A percentile compares a stretch with the other conserved stretches of the same genome.
Conservation (phyloP, 2,329 filamentous ascomycete genomes). For the Hypomyces perniciosus region DNA sequence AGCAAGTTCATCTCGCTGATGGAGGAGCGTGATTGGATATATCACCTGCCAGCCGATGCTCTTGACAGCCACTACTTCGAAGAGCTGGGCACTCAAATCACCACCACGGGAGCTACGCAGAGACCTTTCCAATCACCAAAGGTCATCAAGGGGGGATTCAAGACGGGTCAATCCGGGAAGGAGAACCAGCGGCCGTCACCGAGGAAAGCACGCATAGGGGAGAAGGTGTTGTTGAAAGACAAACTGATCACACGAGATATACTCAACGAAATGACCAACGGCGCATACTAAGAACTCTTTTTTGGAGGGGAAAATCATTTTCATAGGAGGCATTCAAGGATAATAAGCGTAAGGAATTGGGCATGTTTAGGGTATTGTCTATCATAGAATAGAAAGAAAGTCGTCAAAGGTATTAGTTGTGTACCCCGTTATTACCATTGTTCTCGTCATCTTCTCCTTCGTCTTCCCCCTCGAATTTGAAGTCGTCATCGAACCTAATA, state of each 20-base stretch:
- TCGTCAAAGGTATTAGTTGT: not conserved
- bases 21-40: slow-evolving; percentile 71
- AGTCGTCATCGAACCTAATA: slow-evolving; percentile 28
- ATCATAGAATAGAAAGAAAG: not conserved
- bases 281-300: slow-evolving; percentile 29
- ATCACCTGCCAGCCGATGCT: slow-evolving; percentile 61
- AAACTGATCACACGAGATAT: slow-evolving; percentile 70
- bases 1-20: slow-evolving; percentile 71
- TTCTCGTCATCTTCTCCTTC: slow-evolving; percentile 17
- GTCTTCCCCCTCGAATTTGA: slow-evolving; percentile 21
- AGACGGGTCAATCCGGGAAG: slow-evolving; percentile 25
- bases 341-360: not conserved
- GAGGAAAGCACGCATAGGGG: slow-evolving; percentile 52
- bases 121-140: slow-evolving; percentile 23
- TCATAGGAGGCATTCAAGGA: not conserved
- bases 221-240: slow-evolving; percentile 56
- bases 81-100: slow-evolving; percentile 46
- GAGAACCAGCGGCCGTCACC: slow-evolving; percentile 45
- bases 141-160: slow-evolving; percentile 16
- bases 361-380: slow-evolving; percentile 6
- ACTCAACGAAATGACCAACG: slow-evolving; percentile 61
- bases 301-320: not conserved
- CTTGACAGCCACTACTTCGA: slow-evolving; percentile 64
- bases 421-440: not conserved
- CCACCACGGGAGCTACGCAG: slow-evolving; percentile 25